These are phyloP conservation scores for Porodaedalea pini DNA, from an alignment of 1,284 basidiomycete genomes.

Conservation along the genomic window DNA sequence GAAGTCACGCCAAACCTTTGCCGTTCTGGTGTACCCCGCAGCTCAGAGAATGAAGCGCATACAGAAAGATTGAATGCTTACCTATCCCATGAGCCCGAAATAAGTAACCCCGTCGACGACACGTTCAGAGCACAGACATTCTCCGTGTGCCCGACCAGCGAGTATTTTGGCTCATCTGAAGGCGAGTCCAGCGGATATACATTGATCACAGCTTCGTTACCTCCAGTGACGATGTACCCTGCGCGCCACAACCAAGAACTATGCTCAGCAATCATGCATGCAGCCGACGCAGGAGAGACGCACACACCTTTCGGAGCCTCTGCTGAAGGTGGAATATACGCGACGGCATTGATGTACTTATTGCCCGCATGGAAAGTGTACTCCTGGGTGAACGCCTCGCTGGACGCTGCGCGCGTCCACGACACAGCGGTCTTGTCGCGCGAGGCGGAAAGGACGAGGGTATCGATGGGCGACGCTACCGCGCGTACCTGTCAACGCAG, in stretches of 20 bases:
- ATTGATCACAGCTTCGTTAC: slow-evolving; percentile 82
- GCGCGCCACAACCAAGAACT: slow-evolving; percentile 16
- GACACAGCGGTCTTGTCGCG: slow-evolving; percentile 86
- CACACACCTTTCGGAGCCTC: slow-evolving; percentile 65
- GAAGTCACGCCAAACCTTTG: slow-evolving; percentile 90
- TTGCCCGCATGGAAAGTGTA: slow-evolving; percentile 64
- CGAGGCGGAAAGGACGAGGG: slow-evolving; percentile 81
- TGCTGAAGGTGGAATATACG: slow-evolving; percentile 64
- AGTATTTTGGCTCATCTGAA: slow-evolving; percentile 68
- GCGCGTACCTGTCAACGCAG: slow-evolving; percentile 62
- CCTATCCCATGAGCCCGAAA: slow-evolving; percentile 99
- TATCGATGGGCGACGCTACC: slow-evolving; percentile 63
- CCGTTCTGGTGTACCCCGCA: slow-evolving; percentile 57
- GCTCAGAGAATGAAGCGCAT: slow-evolving; percentile 10
- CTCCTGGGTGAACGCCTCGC: slow-evolving; percentile 49
- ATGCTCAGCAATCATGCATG: background rate
- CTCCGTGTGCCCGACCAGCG: slow-evolving; percentile 84
- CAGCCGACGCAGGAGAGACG: slow-evolving; percentile 17
- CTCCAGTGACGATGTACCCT: slow-evolving; percentile 85
- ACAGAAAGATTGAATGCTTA: slow-evolving; percentile 37
- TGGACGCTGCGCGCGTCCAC: slow-evolving; percentile 62
- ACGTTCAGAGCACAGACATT: slow-evolving; percentile 89
- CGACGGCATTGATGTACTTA: slow-evolving; percentile 79
- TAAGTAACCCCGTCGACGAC: slow-evolving; percentile 64
- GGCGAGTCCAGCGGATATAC: slow-evolving; percentile 62